Evolutionary conservation across 2,329 filamentous ascomycete species (phyloP), one percentile per base, ranked within the genome.

Genomic region (Ceratocystis variospora): DNA sequence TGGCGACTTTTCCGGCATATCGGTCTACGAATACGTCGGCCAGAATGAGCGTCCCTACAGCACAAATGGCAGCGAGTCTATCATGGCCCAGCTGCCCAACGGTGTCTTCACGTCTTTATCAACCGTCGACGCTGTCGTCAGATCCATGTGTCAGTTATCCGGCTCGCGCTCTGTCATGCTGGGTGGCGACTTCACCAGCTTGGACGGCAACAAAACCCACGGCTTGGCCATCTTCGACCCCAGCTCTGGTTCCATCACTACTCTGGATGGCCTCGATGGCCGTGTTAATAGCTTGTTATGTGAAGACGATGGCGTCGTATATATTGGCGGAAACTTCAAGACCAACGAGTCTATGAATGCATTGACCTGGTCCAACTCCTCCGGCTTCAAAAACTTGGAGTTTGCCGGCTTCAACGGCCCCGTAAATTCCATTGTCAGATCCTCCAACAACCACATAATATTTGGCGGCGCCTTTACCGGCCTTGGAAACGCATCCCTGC

Each of bases 351-450:
- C 91, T 5, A 90, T 87, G 31, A 97, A 99, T 74, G 95, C 93
- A 5, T 87, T 96, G 71, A 83, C 88, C 12, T 97, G 90, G 90
- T 79, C 82, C 28, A 79, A 79, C 31, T 82, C 79, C 8, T 78
- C 84, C 37, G 85, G 83, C 62, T 96, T 89, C 87, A 83, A 82
- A 22, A 88, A 90, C 72, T 77, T 99, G 66, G 88, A 93, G 1
- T 99, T 99, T 77, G 85, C 86, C 50, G 95, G 95, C 25, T 96
- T 99, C 77, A 97, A 97, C 76, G 92, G 92, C 31, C 90, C 90
- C 1, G 91, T 99, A 63, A 84, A 84, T 69, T 88, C 92, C 46
- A 97, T 99, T 70, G 81, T 85, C 63, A 91, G 90, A 76, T 84
- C 87, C 22, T 80, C 86, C 1, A 88, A 90, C 71, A 89, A 89